A percentile compares a stretch with the other conserved stretches of the same genome.
Evolutionary conservation across 257 asterid genomes (phyloP).

Genomic region (Lycium ferocissimum): DNA sequence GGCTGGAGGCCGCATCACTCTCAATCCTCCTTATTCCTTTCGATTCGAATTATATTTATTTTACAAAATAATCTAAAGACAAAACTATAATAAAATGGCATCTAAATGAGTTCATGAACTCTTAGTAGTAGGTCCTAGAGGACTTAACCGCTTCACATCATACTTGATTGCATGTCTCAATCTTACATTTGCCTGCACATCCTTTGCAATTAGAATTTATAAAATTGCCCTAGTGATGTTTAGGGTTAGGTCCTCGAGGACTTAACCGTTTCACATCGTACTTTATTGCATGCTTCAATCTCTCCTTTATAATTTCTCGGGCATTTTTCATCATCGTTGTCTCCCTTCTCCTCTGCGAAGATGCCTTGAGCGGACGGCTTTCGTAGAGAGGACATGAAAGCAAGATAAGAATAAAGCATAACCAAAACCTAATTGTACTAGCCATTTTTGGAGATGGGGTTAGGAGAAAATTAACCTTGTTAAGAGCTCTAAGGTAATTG

Average conservation of each 20-base stretch:
- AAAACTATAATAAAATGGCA: neutral
- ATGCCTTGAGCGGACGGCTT: neutral
- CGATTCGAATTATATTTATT: too few relatives aligned
- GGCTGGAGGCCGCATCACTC: neutral
- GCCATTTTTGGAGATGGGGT: neutral
- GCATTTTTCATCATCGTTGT: slow-evolving; percentile 25
- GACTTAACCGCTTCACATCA: neutral
- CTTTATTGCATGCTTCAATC: neutral
- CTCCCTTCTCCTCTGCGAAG: neutral
- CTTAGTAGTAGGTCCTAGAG: neutral
- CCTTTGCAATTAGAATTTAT: neutral
- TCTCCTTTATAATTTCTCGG: slow-evolving; percentile 21
- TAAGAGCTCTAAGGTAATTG: neutral
- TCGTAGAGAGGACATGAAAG: neutral
- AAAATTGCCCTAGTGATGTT: slow-evolving; percentile 25
- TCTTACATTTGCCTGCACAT: neutral
- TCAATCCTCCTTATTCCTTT: too few relatives aligned
- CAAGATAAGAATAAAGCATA: slow-evolving; percentile 26
- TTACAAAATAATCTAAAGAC: neutral
- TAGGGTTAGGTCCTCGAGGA: slow-evolving; percentile 34
- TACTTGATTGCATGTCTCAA: neutral
- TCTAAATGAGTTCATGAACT: neutral
- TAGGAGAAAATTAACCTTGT: neutral
- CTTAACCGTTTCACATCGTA: slow-evolving; percentile 16
- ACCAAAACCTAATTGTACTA: slow-evolving; percentile 24